Evolutionary conservation across 1,284 basidiomycete species (phyloP).

Genomic region (Fomitopsis betulina): DNA sequence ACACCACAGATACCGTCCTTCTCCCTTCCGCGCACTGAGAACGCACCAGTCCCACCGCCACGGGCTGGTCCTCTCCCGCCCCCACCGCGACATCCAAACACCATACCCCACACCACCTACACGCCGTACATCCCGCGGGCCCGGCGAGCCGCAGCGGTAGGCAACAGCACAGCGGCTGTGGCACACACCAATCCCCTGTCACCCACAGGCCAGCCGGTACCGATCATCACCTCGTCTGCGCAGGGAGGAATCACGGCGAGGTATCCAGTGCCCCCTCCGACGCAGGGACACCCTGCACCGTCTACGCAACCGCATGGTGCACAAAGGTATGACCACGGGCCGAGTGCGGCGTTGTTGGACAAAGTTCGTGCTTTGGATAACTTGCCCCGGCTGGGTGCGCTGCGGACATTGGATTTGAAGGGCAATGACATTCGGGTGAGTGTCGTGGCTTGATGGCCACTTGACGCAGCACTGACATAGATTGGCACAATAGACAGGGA

Average conservation of each 20-base stretch:
- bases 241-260: conserved; percentile 78
- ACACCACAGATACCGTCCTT: conserved; percentile 25
- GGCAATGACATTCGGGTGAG: conserved; percentile 87
- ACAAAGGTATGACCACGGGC: conserved; percentile 40
- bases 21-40: conserved; percentile 16
- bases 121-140: conserved; percentile 75
- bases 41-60: conserved; percentile 21
- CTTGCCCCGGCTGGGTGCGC: conserved; percentile 77
- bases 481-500: conserved; percentile 52
- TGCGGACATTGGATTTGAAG: conserved; percentile 88
- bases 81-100: conserved; percentile 52
- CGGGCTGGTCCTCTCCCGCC: conserved; percentile 46
- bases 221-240: conserved; percentile 70
- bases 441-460: conserved; percentile 11
- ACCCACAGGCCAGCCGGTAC: conserved; percentile 51
- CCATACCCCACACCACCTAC: conserved; percentile 66
- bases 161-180: conserved; percentile 20
- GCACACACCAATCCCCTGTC: conserved; percentile 45
- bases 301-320: conserved; percentile 6
- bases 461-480: conserved; percentile 7
- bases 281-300: conserved; percentile 10
- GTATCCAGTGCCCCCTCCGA: conserved; percentile 35
- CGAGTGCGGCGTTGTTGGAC: conserved; percentile 71
- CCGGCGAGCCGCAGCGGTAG: conserved; percentile 35
- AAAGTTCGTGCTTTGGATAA: conserved; percentile 82